phyloP scores from a whole-genome alignment of 2,329 filamentous ascomycete genomes.

The Cladobotryum mycophilum region DNA sequence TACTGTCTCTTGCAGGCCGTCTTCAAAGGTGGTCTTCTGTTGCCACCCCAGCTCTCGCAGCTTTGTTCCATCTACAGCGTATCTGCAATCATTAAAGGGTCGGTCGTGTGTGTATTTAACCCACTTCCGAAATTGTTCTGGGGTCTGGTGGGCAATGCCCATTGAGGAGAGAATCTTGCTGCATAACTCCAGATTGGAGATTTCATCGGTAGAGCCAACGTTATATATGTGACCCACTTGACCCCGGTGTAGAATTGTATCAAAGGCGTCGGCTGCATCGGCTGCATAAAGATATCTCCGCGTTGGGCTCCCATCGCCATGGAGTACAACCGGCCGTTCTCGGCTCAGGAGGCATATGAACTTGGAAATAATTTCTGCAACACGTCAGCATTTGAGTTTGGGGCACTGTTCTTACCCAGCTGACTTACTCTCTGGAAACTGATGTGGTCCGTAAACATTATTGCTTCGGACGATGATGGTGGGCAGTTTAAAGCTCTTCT shows the following conservation, averaged over 20 bases:
- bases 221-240: conserved; percentile 73
- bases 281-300: conserved; percentile 72
- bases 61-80: conserved; percentile 65
- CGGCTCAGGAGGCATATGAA: conserved; percentile 68
- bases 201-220: conserved; percentile 70
- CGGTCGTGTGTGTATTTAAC: conserved; percentile 71
- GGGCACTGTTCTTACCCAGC: too few species aligned
- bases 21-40: conserved; percentile 58
- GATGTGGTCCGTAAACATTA: conserved; percentile 80
- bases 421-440: conserved; percentile 71
- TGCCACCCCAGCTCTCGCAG: conserved; percentile 62
- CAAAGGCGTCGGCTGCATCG: conserved; percentile 75
- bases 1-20: conserved; percentile 58
- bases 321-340: conserved; percentile 60
- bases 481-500: conserved; percentile 75
- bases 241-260: conserved; percentile 76
- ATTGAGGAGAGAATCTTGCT: conserved; percentile 58
- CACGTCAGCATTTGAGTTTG: not conserved
- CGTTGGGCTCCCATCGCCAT: conserved; percentile 69
- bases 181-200: conserved; percentile 68
- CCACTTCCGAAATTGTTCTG: conserved; percentile 54
- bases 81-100: conserved; percentile 71
- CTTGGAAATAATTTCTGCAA: conserved; percentile 72
- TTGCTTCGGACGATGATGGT: conserved; percentile 76
- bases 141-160: conserved; percentile 44